Evolutionary conservation across 306 rosid genomes (phyloP).

Genomic region (Glycyrrhiza uralensis): DNA sequence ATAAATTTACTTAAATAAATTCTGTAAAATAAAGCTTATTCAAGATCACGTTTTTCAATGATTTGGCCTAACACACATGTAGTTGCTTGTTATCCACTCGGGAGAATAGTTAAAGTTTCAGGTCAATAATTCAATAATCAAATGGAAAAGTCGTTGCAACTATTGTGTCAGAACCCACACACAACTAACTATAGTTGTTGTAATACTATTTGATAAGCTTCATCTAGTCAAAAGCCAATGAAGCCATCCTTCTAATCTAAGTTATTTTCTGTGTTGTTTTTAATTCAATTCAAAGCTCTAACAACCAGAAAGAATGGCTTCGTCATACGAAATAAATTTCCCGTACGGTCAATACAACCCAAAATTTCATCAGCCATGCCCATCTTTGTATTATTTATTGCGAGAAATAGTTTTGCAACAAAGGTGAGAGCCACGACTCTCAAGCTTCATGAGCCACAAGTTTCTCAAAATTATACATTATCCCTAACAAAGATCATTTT

Average conservation of each 20-base stretch:
- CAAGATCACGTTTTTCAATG: no score
- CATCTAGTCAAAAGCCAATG: neutral
- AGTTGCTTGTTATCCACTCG: neutral
- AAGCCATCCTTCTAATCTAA: neutral
- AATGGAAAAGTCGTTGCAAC: conserved; percentile 23
- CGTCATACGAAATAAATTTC: neutral
- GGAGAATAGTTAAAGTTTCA: neutral
- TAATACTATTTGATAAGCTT: neutral
- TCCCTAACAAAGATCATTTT: neutral
- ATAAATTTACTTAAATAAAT: no score
- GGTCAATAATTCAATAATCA: conserved; percentile 14
- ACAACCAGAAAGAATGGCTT: neutral
- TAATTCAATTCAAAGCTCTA: neutral
- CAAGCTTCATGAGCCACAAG: neutral
- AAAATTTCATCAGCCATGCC: neutral
- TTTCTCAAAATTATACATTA: neutral
- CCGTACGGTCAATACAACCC: neutral
- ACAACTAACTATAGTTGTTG: neutral
- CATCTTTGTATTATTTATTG: neutral
- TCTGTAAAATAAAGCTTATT: no score
- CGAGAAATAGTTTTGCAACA: neutral
- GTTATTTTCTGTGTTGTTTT: neutral
- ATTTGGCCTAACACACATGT: no score
- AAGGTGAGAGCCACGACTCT: neutral
- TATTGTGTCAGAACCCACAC: neutral